phyloP scores from a whole-genome alignment of 176 grass and related monocot species.

The Eragrostis curvula region DNA sequence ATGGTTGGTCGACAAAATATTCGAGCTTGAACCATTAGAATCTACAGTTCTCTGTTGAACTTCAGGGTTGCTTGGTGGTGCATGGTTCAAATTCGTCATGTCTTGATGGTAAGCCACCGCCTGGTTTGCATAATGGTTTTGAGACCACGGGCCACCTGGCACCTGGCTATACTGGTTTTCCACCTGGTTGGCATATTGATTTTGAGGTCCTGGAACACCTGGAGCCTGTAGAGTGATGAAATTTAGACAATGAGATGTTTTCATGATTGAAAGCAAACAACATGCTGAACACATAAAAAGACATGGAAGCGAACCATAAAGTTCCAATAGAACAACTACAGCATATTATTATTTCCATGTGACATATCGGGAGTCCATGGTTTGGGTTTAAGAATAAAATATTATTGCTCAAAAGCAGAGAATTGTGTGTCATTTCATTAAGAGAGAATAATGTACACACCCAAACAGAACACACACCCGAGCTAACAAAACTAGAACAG shows the following conservation, averaged over 20 bases:
- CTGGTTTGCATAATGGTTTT: conserved; percentile 49
- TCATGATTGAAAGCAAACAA: conserved; percentile 33
- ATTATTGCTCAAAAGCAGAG: not conserved
- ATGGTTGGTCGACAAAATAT: conserved; percentile 60
- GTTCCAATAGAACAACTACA: not conserved
- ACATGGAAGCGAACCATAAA: not conserved
- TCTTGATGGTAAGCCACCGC: conserved; percentile 54
- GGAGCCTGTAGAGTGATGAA: conserved; percentile 36
- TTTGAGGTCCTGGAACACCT: conserved; percentile 47
- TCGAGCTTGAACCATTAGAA: conserved; percentile 63
- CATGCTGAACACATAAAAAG: conserved; percentile 5
- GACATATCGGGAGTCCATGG: conserved; percentile 10
- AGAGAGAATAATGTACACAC: not conserved
- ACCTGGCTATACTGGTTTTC: conserved; percentile 56
- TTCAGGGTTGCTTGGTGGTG: conserved; percentile 53
- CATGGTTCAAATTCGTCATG: conserved; percentile 36
- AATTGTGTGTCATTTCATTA: not conserved
- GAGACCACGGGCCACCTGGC: conserved; percentile 31
- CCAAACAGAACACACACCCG: not conserved
- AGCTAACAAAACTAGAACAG: not conserved
- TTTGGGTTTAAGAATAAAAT: not conserved
- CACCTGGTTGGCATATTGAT: conserved; percentile 39
- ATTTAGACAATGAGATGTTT: conserved; percentile 39
- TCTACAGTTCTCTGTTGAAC: conserved; percentile 63
- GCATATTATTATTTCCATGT: conserved; percentile 4